These are phyloP conservation scores for Serendipita sp. DNA, from an alignment of 1,284 basidiomycete genomes.

Conservation along the genomic window DNA sequence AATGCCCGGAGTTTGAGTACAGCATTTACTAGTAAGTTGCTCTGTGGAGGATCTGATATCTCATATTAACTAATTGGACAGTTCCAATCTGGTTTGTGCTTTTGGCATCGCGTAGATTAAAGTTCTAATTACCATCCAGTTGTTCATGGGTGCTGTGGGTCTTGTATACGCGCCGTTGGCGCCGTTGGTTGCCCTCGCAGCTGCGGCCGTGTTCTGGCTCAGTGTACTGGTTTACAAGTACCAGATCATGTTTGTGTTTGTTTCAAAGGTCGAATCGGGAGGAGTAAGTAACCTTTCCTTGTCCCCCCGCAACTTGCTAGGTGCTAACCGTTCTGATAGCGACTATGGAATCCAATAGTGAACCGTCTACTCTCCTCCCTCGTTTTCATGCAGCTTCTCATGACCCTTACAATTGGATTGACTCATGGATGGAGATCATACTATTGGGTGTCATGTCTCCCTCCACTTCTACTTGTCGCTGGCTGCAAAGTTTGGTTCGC, in stretches of 20 bases:
- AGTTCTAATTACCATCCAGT: conserved; percentile 23
- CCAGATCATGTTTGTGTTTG: conserved; percentile 84
- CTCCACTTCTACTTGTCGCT: conserved; percentile 62
- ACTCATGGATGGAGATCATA: conserved; percentile 61
- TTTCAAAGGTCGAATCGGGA: conserved; percentile 79
- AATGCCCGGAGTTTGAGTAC: conserved; percentile 87
- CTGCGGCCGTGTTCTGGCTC: conserved; percentile 25
- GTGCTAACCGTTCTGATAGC: conserved; percentile 28
- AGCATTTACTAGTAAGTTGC: conserved; percentile 68
- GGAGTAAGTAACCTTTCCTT: conserved; percentile 42
- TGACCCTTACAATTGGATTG: conserved; percentile 79
- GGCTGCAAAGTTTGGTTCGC: conserved; percentile 74
- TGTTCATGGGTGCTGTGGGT: conserved; percentile 79
- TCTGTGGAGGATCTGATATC: conserved; percentile 1
- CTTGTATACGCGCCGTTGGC: conserved; percentile 86
- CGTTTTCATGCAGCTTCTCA: conserved; percentile 71
- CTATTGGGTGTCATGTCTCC: conserved; percentile 57
- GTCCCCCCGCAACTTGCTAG: background rate
- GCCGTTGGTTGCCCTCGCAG: conserved; percentile 39
- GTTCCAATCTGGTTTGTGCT: conserved; percentile 45
- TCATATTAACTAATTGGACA: conserved; percentile 18
- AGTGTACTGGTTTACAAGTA: conserved; percentile 77
- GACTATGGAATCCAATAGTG: conserved; percentile 83
- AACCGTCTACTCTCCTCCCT: conserved; percentile 69
- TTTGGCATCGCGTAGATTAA: background rate